Base-by-base conservation (phyloP, 192 early-diverging fungal species). In the Podila clonocystis region DNA sequence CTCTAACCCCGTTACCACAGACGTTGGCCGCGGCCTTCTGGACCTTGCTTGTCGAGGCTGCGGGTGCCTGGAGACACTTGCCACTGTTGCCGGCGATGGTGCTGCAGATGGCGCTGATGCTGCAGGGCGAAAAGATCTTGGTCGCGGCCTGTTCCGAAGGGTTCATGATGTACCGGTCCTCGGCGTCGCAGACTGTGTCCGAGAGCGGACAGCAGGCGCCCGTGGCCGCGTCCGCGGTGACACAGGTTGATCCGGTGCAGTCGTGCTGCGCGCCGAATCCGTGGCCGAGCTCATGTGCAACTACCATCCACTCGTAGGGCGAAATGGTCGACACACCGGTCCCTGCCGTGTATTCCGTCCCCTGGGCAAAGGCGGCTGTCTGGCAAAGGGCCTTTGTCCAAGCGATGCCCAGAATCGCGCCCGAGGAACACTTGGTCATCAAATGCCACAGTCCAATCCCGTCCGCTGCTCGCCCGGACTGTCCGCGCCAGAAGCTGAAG, bases 281-380 rank as follows among this genome's bases (percentile, higher is more conserved):
- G 71, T 97, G 95, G 8, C 96, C 95, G 69, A 97, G 88, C 75
- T 97, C 97, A 77, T 98, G 97, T 28, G 97, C 95, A 13, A 97
- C 93, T 4, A 96, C 92, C 85, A 95, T 94, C 95, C 95, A 98
- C 79, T 97, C 95, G 68, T 91, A 91, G 22, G 89, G 88, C 19
- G 89, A 91, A 19, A 92, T 87, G 0, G 95, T 92, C 33, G 93
- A 95, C 4, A 98, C 92, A 59, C 93, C 97, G 3, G 93, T 90
- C 13, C 95, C 95, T n/a, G 94, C 91, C 3, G 92, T 90, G 82
- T 77, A 92, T 55, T 74, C 36, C 2, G 34, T 24, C 74, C 85
- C 72, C 84, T 93, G 85, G 3, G 75, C 22, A 64, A 75, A 77
- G 12, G 89, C 66, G 6, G 63, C 68, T 26, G 87, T 77, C 59